phyloP scores from a whole-genome alignment of 257 asterid species.

The Paulownia fortunei region DNA sequence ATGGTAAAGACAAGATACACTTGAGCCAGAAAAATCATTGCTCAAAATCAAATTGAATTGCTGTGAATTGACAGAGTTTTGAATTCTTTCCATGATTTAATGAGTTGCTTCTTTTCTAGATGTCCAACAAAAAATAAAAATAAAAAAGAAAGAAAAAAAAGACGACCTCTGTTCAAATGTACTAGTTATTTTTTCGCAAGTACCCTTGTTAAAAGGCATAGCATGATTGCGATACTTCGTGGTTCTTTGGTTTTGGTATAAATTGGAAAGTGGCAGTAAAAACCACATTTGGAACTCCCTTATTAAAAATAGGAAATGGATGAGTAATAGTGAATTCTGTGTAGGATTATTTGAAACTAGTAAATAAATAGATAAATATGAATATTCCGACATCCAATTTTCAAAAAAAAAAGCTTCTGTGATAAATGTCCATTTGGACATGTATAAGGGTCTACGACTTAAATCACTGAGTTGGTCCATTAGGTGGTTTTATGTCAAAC shows the following conservation, averaged over 20 bases:
- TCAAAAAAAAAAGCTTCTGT: background rate
- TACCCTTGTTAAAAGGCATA: constrained; percentile 12
- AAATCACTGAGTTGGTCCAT: background rate
- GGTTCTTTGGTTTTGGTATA: background rate
- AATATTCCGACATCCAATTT: background rate
- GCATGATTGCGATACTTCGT: constrained; percentile 9
- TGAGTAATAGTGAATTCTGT: background rate
- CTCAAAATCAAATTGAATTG: background rate
- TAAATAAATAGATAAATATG: background rate
- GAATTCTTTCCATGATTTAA: background rate
- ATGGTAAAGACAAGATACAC: background rate
- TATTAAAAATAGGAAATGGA: background rate
- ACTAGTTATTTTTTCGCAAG: no score
- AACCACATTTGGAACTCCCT: background rate
- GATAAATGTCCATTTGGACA: background rate
- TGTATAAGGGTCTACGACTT: background rate
- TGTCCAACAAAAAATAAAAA: background rate
- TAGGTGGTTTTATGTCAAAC: background rate
- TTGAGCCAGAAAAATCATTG: background rate
- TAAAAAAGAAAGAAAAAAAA: background rate
- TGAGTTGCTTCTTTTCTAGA: background rate
- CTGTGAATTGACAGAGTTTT: background rate
- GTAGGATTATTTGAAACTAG: constrained; percentile 3
- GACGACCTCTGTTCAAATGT: background rate
- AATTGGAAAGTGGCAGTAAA: background rate